Base-by-base conservation (phyloP, 345 rosid genomes). In the Passiflora organensis region DNA sequence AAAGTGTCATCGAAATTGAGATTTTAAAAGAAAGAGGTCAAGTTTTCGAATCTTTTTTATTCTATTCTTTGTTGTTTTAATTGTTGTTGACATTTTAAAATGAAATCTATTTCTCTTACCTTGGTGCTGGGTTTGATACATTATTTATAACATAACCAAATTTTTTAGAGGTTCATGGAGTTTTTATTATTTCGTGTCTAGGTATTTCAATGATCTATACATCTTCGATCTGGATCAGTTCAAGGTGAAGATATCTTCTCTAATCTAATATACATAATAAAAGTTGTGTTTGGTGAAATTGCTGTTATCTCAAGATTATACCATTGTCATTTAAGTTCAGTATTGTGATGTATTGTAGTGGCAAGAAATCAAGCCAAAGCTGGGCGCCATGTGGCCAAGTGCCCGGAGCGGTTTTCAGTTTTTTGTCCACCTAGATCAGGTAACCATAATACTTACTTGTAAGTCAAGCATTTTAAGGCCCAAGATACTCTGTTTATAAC, bases 321-420 rank as follows among this genome's bases (percentile, higher is more conserved):
- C 53, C 8, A 10, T 22, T 16, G 65, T 28, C 51, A 23, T n/a
- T 53, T 69, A 56, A 80, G 58, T 49, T 13, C 61, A 24, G 16
- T 51, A 50, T 32, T 53, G 22, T 69, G 65, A 51, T 51, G 48
- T 54, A 59, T 51, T 82, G 66, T 56, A 86, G 98, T 91, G 96
- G 98, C 95, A 88, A 87, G 98, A 91, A 80, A 78, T 91, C 69
- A 91, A 91, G 67, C 93, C 95, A 32, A 81, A 75, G 72, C 96
- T 84, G 65, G 96, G 96, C 41, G 78, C 89, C 43, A 72, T 88
- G 85, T 91, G 98, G 95, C 96, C 98, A 22, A 84, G 86, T 75
- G 84, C 90, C 14, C 85, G 96, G 58, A 91, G 95, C 59, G 98
- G 96, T 43, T 91, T 91, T 70, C 98, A 91, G 57, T 82, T 91